These are phyloP conservation scores for Sporisorium scitamineum DNA, from an alignment of 1,284 basidiomycete species.

Conservation along the genomic window DNA sequence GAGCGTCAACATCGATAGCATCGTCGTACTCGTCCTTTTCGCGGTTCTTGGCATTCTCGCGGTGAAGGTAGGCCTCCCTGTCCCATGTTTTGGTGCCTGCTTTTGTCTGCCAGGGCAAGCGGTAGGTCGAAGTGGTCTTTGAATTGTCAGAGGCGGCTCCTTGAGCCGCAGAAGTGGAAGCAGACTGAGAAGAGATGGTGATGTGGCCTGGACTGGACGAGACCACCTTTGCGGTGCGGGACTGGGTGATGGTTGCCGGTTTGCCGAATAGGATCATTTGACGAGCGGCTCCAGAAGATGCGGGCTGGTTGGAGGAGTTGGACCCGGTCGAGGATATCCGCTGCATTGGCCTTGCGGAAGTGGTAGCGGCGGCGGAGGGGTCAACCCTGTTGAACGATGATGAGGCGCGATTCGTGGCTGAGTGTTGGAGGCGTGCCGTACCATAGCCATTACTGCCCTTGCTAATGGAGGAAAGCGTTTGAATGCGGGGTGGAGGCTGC, in stretches of 20 bases:
- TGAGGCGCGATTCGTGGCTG: constrained; percentile 3
- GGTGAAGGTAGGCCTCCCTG: constrained; percentile 40
- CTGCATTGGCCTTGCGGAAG: constrained; percentile 30
- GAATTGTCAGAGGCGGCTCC: background rate
- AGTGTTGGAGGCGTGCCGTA: constrained; percentile 6
- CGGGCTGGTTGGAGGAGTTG: constrained; percentile 15
- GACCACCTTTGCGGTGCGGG: constrained; percentile 24
- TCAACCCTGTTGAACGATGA: constrained; percentile 8
- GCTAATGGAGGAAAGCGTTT: constrained; percentile 11
- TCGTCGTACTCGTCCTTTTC: constrained; percentile 26
- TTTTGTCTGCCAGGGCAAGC: constrained; percentile 26
- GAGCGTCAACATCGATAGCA: constrained; percentile 35
- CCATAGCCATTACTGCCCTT: background rate
- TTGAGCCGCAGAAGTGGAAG: constrained; percentile 5
- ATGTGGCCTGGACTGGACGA: constrained; percentile 40
- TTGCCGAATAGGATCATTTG: constrained; percentile 49
- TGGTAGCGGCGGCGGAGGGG: constrained; percentile 16
- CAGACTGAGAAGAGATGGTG: constrained; percentile 43
- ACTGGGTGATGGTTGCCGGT: constrained; percentile 16
- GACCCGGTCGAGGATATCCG: constrained; percentile 20
- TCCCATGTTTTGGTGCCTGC: constrained; percentile 53
- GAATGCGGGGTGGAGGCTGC: constrained; percentile 9
- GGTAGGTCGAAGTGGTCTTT: background rate
- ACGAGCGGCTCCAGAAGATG: constrained; percentile 23
- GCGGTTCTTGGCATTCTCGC: constrained; percentile 43